These are phyloP conservation scores for Russula earlei DNA, from an alignment of 768 basidiomycete genomes.

Conservation along the genomic window DNA sequence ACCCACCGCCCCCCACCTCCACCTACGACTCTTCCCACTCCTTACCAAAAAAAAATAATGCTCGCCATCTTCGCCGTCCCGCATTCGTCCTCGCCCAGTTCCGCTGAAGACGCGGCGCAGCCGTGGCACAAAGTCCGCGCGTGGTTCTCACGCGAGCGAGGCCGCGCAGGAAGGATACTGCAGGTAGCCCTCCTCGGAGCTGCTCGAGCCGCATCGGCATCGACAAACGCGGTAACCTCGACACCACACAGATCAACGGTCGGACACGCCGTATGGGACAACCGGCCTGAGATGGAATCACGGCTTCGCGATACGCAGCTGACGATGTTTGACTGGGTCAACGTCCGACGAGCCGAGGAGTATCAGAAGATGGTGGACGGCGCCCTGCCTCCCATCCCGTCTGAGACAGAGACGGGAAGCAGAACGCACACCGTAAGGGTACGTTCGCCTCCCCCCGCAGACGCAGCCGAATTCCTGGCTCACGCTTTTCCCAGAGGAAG, in stretches of 20 bases:
- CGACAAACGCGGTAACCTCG: slow-evolving; percentile 10
- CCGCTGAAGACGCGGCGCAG: slow-evolving; percentile 7
- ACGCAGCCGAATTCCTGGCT: not conserved
- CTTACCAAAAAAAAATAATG: slow-evolving; percentile 2
- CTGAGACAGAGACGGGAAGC: not conserved
- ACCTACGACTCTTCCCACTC: not conserved
- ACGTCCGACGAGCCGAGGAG: slow-evolving; percentile 8
- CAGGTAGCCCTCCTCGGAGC: slow-evolving; percentile 11
- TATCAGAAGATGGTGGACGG: slow-evolving; percentile 9
- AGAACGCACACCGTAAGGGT: slow-evolving; percentile 14
- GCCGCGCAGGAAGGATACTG: slow-evolving; percentile 12
- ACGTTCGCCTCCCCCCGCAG: not conserved
- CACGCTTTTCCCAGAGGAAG: slow-evolving; percentile 10
- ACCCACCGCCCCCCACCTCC: not conserved
- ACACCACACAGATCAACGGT: not conserved
- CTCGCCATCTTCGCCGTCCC: slow-evolving; percentile 11
- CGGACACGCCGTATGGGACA: slow-evolving; percentile 9
- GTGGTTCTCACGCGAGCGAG: slow-evolving; percentile 18
- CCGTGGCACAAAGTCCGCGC: slow-evolving; percentile 15
- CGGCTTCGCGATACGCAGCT: slow-evolving; percentile 10
- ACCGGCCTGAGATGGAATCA: slow-evolving; percentile 3
- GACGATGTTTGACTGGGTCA: slow-evolving; percentile 17
- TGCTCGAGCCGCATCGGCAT: slow-evolving; percentile 10
- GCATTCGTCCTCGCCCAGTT: not conserved
- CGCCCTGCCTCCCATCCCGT: slow-evolving; percentile 7